Percentiles rank a stretch among this genome's conserved stretches.
Conservation (phyloP, 75 land plant species). For the Pinus albicaulis region DNA sequence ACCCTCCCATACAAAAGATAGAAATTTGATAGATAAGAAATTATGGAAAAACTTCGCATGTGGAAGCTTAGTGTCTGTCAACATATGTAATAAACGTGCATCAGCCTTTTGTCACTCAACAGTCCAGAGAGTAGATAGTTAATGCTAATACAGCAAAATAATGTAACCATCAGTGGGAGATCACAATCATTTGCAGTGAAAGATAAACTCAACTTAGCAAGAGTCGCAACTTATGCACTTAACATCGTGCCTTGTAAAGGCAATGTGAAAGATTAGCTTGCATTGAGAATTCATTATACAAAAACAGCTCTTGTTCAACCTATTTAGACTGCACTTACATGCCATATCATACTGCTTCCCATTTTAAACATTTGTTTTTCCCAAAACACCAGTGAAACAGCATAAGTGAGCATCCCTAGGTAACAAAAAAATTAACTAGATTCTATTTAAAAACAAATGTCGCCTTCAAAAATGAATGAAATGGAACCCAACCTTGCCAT, state of each 20-base stretch:
- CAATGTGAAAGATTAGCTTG: background rate
- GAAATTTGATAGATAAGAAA: background rate
- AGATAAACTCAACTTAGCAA: background rate
- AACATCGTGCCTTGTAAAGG: background rate
- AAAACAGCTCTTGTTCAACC: no score
- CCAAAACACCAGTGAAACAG: background rate
- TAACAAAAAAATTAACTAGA: background rate
- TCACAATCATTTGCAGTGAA: background rate
- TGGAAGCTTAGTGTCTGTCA: background rate
- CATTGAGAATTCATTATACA: background rate
- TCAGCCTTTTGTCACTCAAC: background rate
- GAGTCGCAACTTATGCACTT: background rate
- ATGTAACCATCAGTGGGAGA: no score
- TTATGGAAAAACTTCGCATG: background rate
- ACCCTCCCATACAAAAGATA: background rate
- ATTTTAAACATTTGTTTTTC: no score
- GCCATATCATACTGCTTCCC: no score
- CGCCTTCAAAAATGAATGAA: background rate
- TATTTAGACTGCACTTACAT: no score
- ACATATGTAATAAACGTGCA: background rate
- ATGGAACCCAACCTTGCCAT: slow-evolving; percentile 75
- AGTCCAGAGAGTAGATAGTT: background rate
- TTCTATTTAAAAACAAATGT: background rate
- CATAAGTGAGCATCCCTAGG: background rate
- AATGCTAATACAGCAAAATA: background rate